Evolutionary conservation across 148 eudicot species (phyloP), one percentile per base, ranked within the genome.

Genomic region (Rhododendron ferrugineum): DNA sequence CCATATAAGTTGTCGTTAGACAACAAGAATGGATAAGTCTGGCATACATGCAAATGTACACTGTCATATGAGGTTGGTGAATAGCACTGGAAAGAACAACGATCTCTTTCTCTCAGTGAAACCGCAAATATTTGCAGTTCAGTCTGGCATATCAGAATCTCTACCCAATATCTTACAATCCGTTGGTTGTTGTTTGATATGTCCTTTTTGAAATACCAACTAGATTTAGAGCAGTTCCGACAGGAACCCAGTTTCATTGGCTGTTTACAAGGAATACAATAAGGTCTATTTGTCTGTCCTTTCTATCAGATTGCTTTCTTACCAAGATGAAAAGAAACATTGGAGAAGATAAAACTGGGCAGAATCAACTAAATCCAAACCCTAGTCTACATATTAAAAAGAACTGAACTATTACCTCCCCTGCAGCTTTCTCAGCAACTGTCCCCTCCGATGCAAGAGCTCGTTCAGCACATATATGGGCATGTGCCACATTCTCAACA

Each of bases 401-500:
- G 54, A 74, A 77, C 44, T 62, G 58, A 81, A 80, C 66, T n/a
- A 87, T 37, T 91, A 95, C 99, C 99, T 97, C 90, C 78, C 99
- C 99, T 47, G 99, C 89, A 87, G 99, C 98, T 89, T 90, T 94
- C 87, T 92, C 95, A 81, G 99, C 87, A 85, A 89, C 95, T 50
- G 85, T 47, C 81, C 93, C 93, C 74, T 88, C 92, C 66, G 99
- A 94, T 73, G 99, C 98, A 83, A 97, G 87, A 83, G 98, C 99
- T 90, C 98, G 93, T 88, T 97, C 99, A 85, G 99, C 99, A 91
- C 99, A 97, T 88, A 97, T 87, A 89, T 97, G 99, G 80, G 96
- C 98, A 92, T 97, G 99, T 89, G 98, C 99, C 81, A 97, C 99
- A 90, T 97, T 97, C 88, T 94, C 98, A 66, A 97, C 99, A 58